Evolutionary conservation across 1,284 basidiomycete genomes (phyloP).

Genomic region (Irpex sp.): DNA sequence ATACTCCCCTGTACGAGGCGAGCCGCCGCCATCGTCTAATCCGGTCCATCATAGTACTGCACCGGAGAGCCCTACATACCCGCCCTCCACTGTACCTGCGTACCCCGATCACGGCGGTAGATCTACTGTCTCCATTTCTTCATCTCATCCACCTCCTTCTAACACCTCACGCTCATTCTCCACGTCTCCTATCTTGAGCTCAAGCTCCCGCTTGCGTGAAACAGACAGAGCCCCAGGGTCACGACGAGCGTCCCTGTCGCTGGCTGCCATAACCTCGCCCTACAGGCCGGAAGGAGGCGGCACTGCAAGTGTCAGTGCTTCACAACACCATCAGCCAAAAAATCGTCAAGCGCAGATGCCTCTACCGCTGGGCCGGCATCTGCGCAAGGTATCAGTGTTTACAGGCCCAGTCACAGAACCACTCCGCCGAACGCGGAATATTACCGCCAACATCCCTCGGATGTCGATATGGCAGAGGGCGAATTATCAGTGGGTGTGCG

Average conservation of each 20-base stretch:
- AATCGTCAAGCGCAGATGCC: conserved; percentile 51
- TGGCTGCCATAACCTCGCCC: conserved; percentile 28
- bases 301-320: not conserved
- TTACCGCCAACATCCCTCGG: not conserved
- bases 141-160: conserved; percentile 5
- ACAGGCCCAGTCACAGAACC: conserved; percentile 29
- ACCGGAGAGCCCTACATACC: conserved; percentile 22
- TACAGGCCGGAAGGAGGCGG: conserved; percentile 10
- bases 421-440: conserved; percentile 9
- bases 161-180: not conserved
- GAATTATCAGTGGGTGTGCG: not conserved
- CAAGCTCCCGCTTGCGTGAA: conserved; percentile 13
- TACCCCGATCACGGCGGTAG: not conserved
- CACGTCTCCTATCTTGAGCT: conserved; percentile 11
- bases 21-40: conserved; percentile 15
- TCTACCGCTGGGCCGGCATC: conserved; percentile 46
- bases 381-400: conserved; percentile 35
- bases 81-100: conserved; percentile 2
- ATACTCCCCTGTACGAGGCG: conserved; percentile 21
- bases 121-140: conserved; percentile 1
- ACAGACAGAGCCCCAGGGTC: conserved; percentile 12
- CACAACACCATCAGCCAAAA: conserved; percentile 38
- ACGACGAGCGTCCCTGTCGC: conserved; percentile 30
- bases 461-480: not conserved
- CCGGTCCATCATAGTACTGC: not conserved